These are phyloP conservation scores for Neckera pumila DNA, from an alignment of 225 moss, liverwort and hornwort genomes.

Conservation along the genomic window DNA sequence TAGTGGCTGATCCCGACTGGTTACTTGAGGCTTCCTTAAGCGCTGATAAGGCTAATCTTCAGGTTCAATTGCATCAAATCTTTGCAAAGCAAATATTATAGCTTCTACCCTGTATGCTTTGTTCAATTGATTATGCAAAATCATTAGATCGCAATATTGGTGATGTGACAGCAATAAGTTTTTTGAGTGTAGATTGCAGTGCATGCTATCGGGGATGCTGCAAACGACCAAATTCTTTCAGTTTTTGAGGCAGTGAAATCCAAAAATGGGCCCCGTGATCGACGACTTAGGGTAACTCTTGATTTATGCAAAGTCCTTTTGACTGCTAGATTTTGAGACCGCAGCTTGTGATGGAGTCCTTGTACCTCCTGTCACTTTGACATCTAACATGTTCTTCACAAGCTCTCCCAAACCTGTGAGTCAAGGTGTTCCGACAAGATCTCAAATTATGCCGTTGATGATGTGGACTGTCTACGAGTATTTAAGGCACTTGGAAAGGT, in stretches of 20 bases:
- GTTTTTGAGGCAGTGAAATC: constrained; percentile 50
- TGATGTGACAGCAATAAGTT: not conserved
- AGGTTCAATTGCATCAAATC: constrained; percentile 25
- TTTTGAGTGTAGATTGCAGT: constrained; percentile 57
- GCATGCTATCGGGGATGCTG: constrained; percentile 90
- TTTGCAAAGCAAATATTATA: not conserved
- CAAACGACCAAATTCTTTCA: constrained; percentile 67
- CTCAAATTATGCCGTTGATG: not conserved
- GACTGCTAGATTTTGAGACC: not conserved
- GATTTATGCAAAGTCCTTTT: not conserved
- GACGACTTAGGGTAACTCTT: constrained; percentile 60
- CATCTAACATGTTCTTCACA: not conserved
- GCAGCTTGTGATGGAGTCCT: not conserved
- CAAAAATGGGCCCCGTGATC: constrained; percentile 73
- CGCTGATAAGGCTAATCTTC: constrained; percentile 81
- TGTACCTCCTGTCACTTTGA: not conserved
- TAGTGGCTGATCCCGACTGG: constrained; percentile 65
- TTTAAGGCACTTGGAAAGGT: not conserved
- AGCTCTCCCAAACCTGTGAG: not conserved
- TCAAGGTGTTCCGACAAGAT: not conserved
- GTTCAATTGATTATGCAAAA: not conserved
- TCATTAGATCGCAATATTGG: not conserved
- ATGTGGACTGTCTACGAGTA: not conserved
- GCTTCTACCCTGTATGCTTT: not conserved
- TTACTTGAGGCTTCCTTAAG: constrained; percentile 41